Conservation (phyloP, 371 early-diverging fungal species). For the Encephalitozoon hellem region DNA sequence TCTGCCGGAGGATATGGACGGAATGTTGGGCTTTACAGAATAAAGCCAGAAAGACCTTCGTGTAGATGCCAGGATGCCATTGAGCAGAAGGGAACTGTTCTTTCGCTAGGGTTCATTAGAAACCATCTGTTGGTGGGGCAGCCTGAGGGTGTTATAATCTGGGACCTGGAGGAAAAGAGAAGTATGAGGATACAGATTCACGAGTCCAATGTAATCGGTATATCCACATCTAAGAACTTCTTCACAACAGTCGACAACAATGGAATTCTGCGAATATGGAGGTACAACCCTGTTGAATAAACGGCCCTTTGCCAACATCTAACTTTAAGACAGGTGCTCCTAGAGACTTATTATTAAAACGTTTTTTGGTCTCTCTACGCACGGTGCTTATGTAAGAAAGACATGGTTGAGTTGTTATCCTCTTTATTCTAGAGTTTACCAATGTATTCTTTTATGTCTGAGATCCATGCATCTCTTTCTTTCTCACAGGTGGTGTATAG, state of each 20-base stretch:
- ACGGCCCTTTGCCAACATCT: background rate
- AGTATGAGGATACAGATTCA: background rate
- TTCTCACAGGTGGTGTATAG: conserved; percentile 13
- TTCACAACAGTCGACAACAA: conserved; percentile 1
- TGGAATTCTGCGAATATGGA: background rate
- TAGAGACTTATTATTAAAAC: background rate
- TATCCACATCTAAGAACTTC: background rate
- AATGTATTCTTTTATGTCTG: conserved; percentile 11
- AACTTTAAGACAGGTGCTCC: background rate
- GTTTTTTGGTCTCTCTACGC: background rate
- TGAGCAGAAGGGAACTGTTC: background rate
- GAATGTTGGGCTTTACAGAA: background rate
- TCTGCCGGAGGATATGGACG: background rate
- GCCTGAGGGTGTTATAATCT: conserved; percentile 1
- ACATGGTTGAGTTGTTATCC: background rate
- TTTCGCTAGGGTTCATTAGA: background rate
- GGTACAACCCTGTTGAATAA: background rate
- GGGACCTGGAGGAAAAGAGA: background rate
- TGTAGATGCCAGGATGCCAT: background rate
- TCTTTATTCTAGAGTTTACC: background rate
- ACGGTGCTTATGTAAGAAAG: background rate
- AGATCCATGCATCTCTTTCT: conserved; percentile 24
- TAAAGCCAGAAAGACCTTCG: background rate
- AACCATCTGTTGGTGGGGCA: background rate
- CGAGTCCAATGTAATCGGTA: background rate